phyloP scores from a whole-genome alignment of 2,329 filamentous ascomycete species.

The Trichothecium sympodiale region DNA sequence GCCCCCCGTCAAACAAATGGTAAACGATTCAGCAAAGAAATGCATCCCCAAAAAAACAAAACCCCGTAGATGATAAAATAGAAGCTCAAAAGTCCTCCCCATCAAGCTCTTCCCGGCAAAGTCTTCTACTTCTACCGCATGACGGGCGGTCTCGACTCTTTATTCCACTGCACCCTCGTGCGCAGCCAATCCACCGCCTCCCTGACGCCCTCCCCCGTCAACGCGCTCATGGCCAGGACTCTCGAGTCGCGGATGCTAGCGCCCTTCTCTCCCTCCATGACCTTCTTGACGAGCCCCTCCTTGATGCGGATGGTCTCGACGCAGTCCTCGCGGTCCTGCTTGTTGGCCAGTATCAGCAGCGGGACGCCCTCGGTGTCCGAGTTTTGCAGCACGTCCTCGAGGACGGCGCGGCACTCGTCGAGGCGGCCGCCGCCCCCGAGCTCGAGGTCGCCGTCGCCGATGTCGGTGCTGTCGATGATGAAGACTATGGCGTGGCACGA shows the following conservation, averaged over 20 bases:
- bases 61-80: too few species aligned
- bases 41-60: too few species aligned
- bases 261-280: conserved; percentile 90
- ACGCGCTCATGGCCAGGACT: conserved; percentile 82
- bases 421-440: conserved; percentile 41
- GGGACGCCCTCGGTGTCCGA: conserved; percentile 86
- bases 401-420: conserved; percentile 78
- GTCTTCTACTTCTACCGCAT: conserved; percentile 55
- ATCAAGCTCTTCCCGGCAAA: too few species aligned
- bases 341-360: conserved; percentile 86
- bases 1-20: too few species aligned
- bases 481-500: conserved; percentile 96
- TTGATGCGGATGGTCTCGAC: conserved; percentile 97
- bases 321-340: conserved; percentile 95
- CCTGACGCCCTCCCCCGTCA: conserved; percentile 76
- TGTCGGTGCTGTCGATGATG: conserved; percentile 89
- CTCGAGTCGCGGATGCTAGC: conserved; percentile 78
- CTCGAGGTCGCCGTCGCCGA: conserved; percentile 68
- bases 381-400: conserved; percentile 82
- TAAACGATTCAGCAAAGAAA: too few species aligned
- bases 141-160: conserved; percentile 79
- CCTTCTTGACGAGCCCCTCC: conserved; percentile 87
- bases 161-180: conserved; percentile 91
- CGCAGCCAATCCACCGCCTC: conserved; percentile 97
- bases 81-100: too few species aligned